Evolutionary conservation across 2,329 filamentous ascomycete species (phyloP), one percentile per base, ranked within the genome.

Genomic region (Cadophora luteo-olivacea): DNA sequence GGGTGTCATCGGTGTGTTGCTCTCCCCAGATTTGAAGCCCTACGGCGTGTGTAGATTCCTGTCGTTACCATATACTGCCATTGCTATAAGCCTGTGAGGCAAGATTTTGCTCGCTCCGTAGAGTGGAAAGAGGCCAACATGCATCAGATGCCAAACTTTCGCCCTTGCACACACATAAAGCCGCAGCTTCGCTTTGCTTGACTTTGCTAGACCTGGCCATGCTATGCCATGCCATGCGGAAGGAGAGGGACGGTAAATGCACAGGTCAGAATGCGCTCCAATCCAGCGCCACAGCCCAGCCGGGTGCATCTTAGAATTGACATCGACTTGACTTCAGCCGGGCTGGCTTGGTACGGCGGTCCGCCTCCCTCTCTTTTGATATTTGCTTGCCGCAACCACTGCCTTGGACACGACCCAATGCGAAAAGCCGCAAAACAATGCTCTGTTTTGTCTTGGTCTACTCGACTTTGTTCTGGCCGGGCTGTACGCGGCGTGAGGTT

Each of bases 71-170:
- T 64, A 69, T 66, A 64, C 33, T 60, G 55, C 33, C 55, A 38
- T 41, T 41, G 19, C 32, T 25, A 45, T 45, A 14, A 24, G 55
- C 32, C 36, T 14, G 12, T 14, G n/a, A 60, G 55, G 36, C 32
- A 33, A 60, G 3, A 60, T 24, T 4, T 38, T 41, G 19, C 55
- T 60, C 16, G 16, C 19, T 49, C 60, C 60, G 60, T 51, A 29
- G 60, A 41, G n/a, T 60, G 55, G 29, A 41, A 60, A 41, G 62
- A 24, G 22, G 41, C 58, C 36, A 63, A 69, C 61, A 67, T 70
- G 67, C 70, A 58, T 68, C 54, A 60, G 67, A 66, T 71, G 64
- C 67, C 60, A 70, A 55, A 61, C n/a, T 62, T 62, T 62, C 25
- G 41, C 60, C 60, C 41, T 29, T 62, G 60, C 45, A 22, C 32